These are phyloP conservation scores for Austroboletus niveus DNA, from an alignment of 1,284 basidiomycete genomes.

Conservation along the genomic window DNA sequence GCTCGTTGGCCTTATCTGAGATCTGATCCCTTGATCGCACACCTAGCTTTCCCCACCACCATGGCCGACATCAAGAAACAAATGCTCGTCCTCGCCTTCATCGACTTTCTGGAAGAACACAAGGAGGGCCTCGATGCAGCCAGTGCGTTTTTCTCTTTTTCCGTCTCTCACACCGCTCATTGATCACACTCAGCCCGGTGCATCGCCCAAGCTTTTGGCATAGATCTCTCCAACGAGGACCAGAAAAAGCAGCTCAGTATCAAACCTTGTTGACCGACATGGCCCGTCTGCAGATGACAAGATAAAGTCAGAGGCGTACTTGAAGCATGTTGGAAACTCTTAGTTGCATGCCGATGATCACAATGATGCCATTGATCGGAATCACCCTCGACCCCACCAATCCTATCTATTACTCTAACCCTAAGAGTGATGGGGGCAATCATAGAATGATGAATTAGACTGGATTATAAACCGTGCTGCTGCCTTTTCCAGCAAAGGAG, in stretches of 20 bases:
- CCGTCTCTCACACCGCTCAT: conserved; percentile 6
- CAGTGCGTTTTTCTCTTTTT: conserved; percentile 50
- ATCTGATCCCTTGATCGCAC: too few species aligned
- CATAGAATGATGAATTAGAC: too few species aligned
- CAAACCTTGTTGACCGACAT: conserved; percentile 62
- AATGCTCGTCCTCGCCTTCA: conserved; percentile 73
- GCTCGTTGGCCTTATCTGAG: too few species aligned
- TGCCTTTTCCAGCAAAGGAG: conserved; percentile 85
- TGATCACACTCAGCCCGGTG: conserved; percentile 57
- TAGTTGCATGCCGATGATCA: conserved; percentile 83
- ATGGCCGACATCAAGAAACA: conserved; percentile 74
- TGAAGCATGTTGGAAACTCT: conserved; percentile 79
- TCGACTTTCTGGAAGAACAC: conserved; percentile 91
- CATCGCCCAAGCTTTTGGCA: conserved; percentile 89
- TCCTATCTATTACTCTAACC: conserved; percentile 90
- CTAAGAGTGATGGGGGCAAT: conserved; percentile 26
- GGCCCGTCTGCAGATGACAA: conserved; percentile 64
- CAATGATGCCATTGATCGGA: conserved; percentile 77
- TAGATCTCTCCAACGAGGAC: conserved; percentile 73
- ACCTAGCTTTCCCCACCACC: too few species aligned
- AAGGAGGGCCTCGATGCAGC: conserved; percentile 89
- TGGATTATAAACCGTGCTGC: conserved; percentile 52
- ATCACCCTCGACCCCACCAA: conserved; percentile 73
- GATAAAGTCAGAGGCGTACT: conserved; percentile 70
- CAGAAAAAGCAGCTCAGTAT: conserved; percentile 68